Conservation (phyloP, 495 filamentous ascomycete species). For the Xylaria nigripes region DNA sequence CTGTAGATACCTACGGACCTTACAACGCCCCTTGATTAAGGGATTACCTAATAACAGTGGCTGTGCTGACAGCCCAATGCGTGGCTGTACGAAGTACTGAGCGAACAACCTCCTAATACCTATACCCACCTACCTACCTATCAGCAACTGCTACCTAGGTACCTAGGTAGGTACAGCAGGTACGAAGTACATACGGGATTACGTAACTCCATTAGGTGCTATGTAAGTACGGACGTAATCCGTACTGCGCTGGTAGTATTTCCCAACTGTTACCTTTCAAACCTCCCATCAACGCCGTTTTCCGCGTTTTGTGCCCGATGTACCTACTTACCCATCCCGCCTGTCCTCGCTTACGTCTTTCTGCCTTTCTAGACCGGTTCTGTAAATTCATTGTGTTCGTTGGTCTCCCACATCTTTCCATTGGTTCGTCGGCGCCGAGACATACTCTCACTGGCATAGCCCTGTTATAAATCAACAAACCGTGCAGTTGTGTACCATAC, state of each 20-base stretch:
- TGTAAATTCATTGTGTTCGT: background rate
- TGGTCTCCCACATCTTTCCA: background rate
- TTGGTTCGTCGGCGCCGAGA: background rate
- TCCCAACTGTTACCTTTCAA: background rate
- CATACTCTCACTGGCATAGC: background rate
- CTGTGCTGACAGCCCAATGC: background rate
- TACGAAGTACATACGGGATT: background rate
- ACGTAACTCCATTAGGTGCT: background rate
- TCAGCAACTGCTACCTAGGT: too few relatives aligned
- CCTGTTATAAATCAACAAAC: background rate
- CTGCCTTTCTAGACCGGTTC: background rate
- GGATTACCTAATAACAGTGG: background rate
- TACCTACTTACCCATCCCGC: background rate
- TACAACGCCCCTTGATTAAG: too few relatives aligned
- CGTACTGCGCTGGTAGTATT: too few relatives aligned
- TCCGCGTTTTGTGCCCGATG: background rate
- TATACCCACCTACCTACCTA: too few relatives aligned
- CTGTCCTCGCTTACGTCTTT: constrained; percentile 1
- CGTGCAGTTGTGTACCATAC: background rate
- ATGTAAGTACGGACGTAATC: too few relatives aligned
- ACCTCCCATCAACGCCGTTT: background rate
- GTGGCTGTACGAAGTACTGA: background rate
- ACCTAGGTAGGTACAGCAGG: too few relatives aligned
- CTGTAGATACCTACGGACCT: too few relatives aligned
- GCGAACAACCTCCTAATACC: too few relatives aligned